Evolutionary conservation across 1,284 basidiomycete species (phyloP), one percentile per base, ranked within the genome.

Genomic region (Boletellus dicymbophilus): DNA sequence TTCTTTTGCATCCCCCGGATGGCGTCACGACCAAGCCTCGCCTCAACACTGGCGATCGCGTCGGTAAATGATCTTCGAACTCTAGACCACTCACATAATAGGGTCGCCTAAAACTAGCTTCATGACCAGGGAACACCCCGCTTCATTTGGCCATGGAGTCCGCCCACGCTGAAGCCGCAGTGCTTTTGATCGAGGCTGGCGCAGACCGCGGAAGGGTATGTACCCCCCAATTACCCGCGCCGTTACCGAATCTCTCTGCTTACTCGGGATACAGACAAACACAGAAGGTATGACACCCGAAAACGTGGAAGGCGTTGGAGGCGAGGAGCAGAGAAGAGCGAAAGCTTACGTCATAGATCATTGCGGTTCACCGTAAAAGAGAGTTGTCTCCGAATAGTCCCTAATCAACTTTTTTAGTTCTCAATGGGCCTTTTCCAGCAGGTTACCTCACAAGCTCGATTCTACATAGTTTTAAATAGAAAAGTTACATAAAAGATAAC

Each of bases 61-160:
- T 92, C 37, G 90, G 92, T 91, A 65, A 65, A 75, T 69, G 37
- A 44, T 33, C 51, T 46, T 23, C 8, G 13, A n/a, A 21, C 22
- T 15, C 20, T 27, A 16, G 41, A 28, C 20, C 20, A 37, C 33
- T 15, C 13, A 30, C 16, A 30, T n/a, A 36, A 39, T 43, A 2
- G 18, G 21, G 18, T 52, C 16, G 52, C 33, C 9, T 5, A n/a
- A n/a, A n/a, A n/a, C n/a, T n/a, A n/a, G n/a, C n/a, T 15, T 45
- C 18, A 31, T 50, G 45, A n/a, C 27, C 25, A 90, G 94, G 94
- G 40, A 95, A 97, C 65, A 96, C 95, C 1, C 93, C 95, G 2
- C 75, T 98, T n/a, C 95, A 98, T 75, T 82, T 98, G 37, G 94
- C 95, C 7, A 87, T 98, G 83, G 95, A 98, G 65, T 94, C 90